Percentiles rank a stretch among this genome's conserved stretches.
phyloP scores from a whole-genome alignment of 495 filamentous ascomycete genomes.

The Aspergillus ostianus region DNA sequence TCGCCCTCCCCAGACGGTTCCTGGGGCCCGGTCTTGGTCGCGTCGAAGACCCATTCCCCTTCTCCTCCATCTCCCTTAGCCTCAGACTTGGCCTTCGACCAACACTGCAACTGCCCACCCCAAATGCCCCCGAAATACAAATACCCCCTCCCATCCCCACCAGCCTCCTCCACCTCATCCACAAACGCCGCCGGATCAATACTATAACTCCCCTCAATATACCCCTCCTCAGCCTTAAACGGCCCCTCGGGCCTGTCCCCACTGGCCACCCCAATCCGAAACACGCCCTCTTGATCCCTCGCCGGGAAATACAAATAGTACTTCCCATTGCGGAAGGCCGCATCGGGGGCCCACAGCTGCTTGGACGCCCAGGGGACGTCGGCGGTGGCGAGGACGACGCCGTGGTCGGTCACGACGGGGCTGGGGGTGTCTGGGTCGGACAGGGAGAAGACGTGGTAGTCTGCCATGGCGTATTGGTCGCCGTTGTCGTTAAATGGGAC shows the following conservation, averaged over 20 bases:
- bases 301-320: conserved; percentile 53
- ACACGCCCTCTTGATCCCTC: conserved; percentile 48
- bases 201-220: conserved; percentile 41
- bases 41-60: conserved; percentile 45
- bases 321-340: conserved; percentile 43
- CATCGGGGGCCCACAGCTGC: conserved; percentile 50
- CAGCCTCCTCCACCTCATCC: conserved; percentile 39
- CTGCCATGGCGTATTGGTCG: conserved; percentile 76
- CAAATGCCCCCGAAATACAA: conserved; percentile 59
- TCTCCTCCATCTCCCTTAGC: conserved; percentile 14
- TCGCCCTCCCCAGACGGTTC: conserved; percentile 52
- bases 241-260: conserved; percentile 45
- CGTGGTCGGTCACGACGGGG: conserved; percentile 44
- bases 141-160: conserved; percentile 41
- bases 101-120: conserved; percentile 68
- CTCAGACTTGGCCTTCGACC: conserved; percentile 24
- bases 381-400: conserved; percentile 34
- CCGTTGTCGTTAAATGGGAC: conserved; percentile 71
- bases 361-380: conserved; percentile 48
- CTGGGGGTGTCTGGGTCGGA: conserved; percentile 26
- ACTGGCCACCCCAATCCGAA: conserved; percentile 59
- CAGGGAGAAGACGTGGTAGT: conserved; percentile 53
- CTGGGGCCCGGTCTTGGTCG: conserved; percentile 40
- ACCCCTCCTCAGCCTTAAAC: conserved; percentile 38
- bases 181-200: conserved; percentile 53